phyloP scores from a whole-genome alignment of 2,329 filamentous ascomycete species.

The Colletotrichum sp. region DNA sequence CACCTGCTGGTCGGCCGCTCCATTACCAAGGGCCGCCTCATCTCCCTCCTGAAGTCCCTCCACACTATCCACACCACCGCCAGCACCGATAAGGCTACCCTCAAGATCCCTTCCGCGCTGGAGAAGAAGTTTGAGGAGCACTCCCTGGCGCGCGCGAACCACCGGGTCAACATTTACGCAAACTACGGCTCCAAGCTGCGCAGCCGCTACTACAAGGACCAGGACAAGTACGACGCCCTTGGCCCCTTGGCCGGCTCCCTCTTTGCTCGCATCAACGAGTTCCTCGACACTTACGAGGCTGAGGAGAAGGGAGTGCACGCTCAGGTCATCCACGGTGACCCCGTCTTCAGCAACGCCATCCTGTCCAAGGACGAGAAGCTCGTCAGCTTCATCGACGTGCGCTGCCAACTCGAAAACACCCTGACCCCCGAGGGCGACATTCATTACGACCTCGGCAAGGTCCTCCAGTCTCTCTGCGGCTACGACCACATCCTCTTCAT shows the following conservation, averaged over 20 bases:
- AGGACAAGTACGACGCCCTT: conserved; percentile 27
- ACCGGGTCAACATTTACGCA: conserved; percentile 30
- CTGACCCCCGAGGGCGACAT: conserved; percentile 33
- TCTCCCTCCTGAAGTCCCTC: conserved; percentile 27
- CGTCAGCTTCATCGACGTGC: conserved; percentile 34
- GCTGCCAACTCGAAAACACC: conserved; percentile 30
- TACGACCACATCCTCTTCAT: conserved; percentile 34
- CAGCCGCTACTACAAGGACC: conserved; percentile 25
- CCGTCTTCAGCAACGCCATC: conserved; percentile 35
- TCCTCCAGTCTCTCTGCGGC: conserved; percentile 32
- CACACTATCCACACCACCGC: conserved; percentile 28
- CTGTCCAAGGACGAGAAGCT: conserved; percentile 27
- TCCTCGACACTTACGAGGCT: conserved; percentile 33
- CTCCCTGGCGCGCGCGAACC: conserved; percentile 21
- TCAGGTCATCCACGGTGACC: conserved; percentile 32
- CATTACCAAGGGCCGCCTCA: conserved; percentile 32
- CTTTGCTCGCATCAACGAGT: conserved; percentile 28
- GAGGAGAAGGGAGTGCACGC: conserved; percentile 29
- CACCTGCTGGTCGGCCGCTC: conserved; percentile 34
- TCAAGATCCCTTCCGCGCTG: conserved; percentile 26
- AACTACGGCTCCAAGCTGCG: conserved; percentile 30
- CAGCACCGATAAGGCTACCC: conserved; percentile 19
- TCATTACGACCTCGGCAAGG: conserved; percentile 35
- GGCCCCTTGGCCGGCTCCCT: conserved; percentile 27
- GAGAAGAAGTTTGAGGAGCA: conserved; percentile 27